Base-by-base conservation (phyloP, 2,329 filamentous ascomycete genomes). In the Tolypocladium endophyticum region DNA sequence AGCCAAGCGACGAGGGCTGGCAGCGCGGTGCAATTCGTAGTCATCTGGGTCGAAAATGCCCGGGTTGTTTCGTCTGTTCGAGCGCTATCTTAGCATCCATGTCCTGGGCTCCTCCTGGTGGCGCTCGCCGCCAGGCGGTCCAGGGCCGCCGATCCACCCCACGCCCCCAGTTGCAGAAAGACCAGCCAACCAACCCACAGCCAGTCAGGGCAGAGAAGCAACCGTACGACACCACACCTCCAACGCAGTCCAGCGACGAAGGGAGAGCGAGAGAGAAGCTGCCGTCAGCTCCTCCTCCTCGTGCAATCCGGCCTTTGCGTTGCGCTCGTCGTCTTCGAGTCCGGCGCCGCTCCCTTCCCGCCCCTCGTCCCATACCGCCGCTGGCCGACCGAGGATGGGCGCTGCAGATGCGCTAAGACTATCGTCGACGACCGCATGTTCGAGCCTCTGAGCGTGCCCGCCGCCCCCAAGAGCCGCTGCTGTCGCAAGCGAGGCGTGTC, bases 341-440 rank as follows among this genome's bases (percentile, higher is more conserved):
- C 39, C 3, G 38, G 45, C 39, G 56, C 9, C 30, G n/a, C 41
- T 35, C n/a, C 56, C 25, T 25, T 23, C n/a, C 12, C 18, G 18
- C 43, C 39, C 16, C 55, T 18, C 55, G 5, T 43, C 20, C 2
- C 28, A 30, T 20, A 35, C 56, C 53, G 59, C 58, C 58, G 60
- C 54, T 56, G 58, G 64, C 63, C 65, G 64, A 66, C 64, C 65
- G 64, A 73, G 67, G 64, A 73, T 73, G 71, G 66, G 68, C 67
- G 62, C 68, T 68, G 66, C 62, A 65, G 56, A 62, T 65, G 64
- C 65, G 64, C 63, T 60, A 65, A 65, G 64, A 61, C 64, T 59
- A 60, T 62, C 55, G 63, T 65, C 58, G 59, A 64, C 64, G 64
- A 70, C 61, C 65, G 64, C 65, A 65, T 66, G 64, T 66, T 61